Evolutionary conservation across 805 yeast genomes (phyloP), one percentile per base, ranked within the genome.

Genomic region (Suhomyces pyralidae): DNA sequence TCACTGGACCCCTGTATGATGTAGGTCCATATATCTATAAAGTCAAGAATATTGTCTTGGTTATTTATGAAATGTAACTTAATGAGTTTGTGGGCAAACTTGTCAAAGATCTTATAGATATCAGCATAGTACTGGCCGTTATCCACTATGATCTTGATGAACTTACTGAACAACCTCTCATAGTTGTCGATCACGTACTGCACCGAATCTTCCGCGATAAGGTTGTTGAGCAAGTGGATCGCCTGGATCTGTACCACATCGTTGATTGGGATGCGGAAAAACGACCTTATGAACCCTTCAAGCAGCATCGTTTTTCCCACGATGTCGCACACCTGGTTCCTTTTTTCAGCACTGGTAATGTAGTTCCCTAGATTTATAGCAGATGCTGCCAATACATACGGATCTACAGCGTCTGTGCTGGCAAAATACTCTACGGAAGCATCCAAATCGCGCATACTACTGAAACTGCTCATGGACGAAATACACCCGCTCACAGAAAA

Each of bases 231-330:
- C 52, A 70, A 53, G 55, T 75, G 79, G 45, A 68, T 57, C 5
- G 69, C 61, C 56, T 75, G 79, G 51, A 60, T 62, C 50, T 71
- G 77, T 5, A 74, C 63, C 6, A 74, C 63, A 51, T 75, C 79
- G 25, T 58, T 60, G 51, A 68, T 62, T 1, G 50, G 49, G 25
- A 54, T 57, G 19, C 51, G 44, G 50, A 63, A 69, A 46, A 57
- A 70, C 3, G 45, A 42, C n/a, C 40, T 17, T 17, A 68, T 55
- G 22, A 71, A 65, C 3, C 17, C 19, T 2, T 49, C 50, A 15
- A 61, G 42, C 7, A 50, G 45, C 7, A 51, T 38, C 24, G 15
- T 50, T 17, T 48, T 19, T 1, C 46, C 51, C 6, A 55, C 47
- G 17, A 56, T 45, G 17, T 45, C 45, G n/a, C 56, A 34, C 19